Conservation (phyloP, 2,329 filamentous ascomycete genomes). For the Apiospora hydei region DNA sequence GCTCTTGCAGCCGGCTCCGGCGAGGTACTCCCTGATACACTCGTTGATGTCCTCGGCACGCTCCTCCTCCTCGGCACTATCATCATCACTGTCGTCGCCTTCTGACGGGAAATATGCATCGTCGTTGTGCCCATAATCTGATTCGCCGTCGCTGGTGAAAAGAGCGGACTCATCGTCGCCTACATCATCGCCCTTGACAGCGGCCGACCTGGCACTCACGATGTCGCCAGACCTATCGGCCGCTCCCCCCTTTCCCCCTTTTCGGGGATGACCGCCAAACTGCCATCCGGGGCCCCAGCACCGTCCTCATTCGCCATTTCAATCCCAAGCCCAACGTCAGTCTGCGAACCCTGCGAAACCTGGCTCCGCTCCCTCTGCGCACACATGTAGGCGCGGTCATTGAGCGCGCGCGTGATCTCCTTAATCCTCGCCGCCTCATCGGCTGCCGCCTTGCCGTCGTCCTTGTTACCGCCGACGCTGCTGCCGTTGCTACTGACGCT, state of each 20-base stretch:
- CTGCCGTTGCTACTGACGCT: no score
- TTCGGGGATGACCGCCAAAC: not conserved
- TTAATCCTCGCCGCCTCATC: not conserved
- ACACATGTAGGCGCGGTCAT: not conserved
- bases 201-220: not conserved
- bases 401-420: not conserved
- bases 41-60: not conserved
- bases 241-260: not conserved
- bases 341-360: not conserved
- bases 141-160: not conserved
- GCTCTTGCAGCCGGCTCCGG: not conserved
- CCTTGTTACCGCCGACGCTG: not conserved
- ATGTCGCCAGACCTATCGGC: not conserved
- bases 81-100: not conserved
- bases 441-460: not conserved
- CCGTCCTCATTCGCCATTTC: not conserved
- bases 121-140: not conserved
- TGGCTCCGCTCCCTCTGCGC: not conserved
- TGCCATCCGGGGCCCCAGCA: not conserved
- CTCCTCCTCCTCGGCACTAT: not conserved
- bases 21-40: not conserved
- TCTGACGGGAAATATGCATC: not conserved
- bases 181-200: not conserved
- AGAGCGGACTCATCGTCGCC: not conserved
- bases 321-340: not conserved